Percentiles rank a stretch among this genome's conserved stretches.
phyloP scores from a whole-genome alignment of 306 rosid species.

The Elaeagnus macrophylla region DNA sequence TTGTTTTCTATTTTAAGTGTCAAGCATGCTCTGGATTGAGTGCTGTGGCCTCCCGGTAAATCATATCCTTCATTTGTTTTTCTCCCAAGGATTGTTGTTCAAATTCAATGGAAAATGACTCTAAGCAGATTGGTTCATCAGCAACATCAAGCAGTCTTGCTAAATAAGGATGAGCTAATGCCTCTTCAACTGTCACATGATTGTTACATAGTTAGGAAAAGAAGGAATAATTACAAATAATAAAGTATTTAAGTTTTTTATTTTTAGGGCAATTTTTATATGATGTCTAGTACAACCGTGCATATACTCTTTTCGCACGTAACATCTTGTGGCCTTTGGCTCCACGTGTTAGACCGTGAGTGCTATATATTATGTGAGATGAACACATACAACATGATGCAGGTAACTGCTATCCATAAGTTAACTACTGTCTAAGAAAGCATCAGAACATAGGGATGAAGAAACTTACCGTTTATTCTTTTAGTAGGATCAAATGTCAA shows the following conservation, averaged over 20 bases:
- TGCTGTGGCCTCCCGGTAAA: slow-evolving; percentile 72
- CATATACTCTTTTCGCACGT: no score
- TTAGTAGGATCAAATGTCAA: no score
- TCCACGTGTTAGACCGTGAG: no score
- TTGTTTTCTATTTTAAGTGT: slow-evolving; percentile 6
- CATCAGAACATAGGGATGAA: not conserved
- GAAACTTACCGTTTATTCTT: no score
- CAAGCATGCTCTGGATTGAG: slow-evolving; percentile 71
- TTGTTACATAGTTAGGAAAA: slow-evolving; percentile 9
- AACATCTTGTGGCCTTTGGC: no score
- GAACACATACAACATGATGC: not conserved
- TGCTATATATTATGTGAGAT: no score
- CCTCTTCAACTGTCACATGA: slow-evolving; percentile 66
- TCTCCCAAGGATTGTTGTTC: slow-evolving; percentile 73
- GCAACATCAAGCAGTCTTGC: slow-evolving; percentile 83
- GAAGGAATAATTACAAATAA: not conserved
- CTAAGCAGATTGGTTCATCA: slow-evolving; percentile 75
- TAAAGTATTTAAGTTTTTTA: not conserved
- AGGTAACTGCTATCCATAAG: no score
- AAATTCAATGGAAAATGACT: slow-evolving; percentile 75
- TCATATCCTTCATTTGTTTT: slow-evolving; percentile 93
- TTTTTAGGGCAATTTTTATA: no score
- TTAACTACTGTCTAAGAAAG: not conserved
- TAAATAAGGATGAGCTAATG: slow-evolving; percentile 91
- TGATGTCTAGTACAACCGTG: not conserved